Evolutionary conservation across 2,329 filamentous ascomycete genomes (phyloP).

Genomic region (Botryotinia globosa): DNA sequence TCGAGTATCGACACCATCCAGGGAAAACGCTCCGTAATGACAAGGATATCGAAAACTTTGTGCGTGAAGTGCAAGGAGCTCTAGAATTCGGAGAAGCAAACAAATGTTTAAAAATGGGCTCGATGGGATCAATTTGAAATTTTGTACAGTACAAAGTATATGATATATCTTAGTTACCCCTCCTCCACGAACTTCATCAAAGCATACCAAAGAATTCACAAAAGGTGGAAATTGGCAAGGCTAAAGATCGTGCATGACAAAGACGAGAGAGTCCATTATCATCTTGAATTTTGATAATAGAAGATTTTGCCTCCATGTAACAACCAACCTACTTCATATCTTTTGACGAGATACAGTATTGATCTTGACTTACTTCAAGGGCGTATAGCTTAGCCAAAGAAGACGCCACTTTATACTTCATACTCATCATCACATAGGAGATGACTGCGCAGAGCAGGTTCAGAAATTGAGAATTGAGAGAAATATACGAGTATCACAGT

Average conservation of each 20-base stretch:
- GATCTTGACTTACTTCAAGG: not conserved
- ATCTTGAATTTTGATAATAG: not conserved
- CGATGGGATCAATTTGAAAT: not conserved
- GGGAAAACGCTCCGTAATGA: not conserved
- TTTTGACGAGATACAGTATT: not conserved
- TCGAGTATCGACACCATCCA: not conserved
- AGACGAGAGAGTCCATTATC: not conserved
- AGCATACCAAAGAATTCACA: not conserved
- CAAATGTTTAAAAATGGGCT: not conserved
- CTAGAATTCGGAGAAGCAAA: not conserved
- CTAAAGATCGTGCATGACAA: not conserved
- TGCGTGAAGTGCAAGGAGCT: not conserved
- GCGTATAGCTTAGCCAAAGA: not conserved
- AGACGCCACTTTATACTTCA: not conserved
- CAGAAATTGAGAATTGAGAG: not conserved
- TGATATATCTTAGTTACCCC: not conserved
- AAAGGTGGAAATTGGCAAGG: not conserved
- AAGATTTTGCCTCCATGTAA: not conserved
- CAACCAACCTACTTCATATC: not conserved
- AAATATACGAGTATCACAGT: not conserved
- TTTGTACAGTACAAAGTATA: not conserved
- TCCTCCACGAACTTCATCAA: not conserved
- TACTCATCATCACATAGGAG: not conserved
- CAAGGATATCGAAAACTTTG: constrained; percentile 2
- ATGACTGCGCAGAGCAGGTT: not conserved